Evolutionary conservation across 805 yeast genomes (phyloP), one percentile per base, ranked within the genome.

Genomic region (Cyberlindnera americana): DNA sequence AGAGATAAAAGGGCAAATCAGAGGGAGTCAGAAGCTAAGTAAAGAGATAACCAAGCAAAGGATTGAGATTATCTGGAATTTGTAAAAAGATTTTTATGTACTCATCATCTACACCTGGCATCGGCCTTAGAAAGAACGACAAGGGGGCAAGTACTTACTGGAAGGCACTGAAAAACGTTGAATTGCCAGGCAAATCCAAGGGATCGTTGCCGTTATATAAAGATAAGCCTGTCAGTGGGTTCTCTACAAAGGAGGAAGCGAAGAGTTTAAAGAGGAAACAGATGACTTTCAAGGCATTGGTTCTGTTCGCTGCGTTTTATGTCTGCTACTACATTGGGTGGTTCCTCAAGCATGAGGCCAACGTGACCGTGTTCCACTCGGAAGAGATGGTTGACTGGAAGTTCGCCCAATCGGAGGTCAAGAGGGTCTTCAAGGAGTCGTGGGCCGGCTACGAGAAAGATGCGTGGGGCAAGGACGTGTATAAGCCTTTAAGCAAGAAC

Each of bases 391-490:
- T 47, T 6, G 32, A 54, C 17, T 80, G 87, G 87, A 43, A 53
- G 2, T 48, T 49, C 4, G 53, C 53, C 1, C 33, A 77, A 40
- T 79, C 77, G 50, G 60, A 65, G 48, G 90, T 89, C 22, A 78
- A 71, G 50, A 56, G 66, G n/a, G 87, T 77, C 4, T 85, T 90
- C 53, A 65, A 77, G 40, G 81, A 80, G 29, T 75, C 90, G 6
- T 90, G 96, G 95, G 66, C 67, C 19, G 83, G 81, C 37, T 90
- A 90, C 56, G 77, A 76, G 37, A 62, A 68, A 19, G 69, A 84
- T 54, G 96, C 84, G 0, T 87, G 95, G 90, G 96, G 96, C 7
- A 71, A 69, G 43, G 97, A 89, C 57, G 76, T 80, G 1, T 89
- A 83, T 54, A 68, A 70, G 29, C 96, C 96, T 0, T 54, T 83